Base-by-base conservation (phyloP, 2,329 filamentous ascomycete species). In the Fusarium tanahbumbuense region DNA sequence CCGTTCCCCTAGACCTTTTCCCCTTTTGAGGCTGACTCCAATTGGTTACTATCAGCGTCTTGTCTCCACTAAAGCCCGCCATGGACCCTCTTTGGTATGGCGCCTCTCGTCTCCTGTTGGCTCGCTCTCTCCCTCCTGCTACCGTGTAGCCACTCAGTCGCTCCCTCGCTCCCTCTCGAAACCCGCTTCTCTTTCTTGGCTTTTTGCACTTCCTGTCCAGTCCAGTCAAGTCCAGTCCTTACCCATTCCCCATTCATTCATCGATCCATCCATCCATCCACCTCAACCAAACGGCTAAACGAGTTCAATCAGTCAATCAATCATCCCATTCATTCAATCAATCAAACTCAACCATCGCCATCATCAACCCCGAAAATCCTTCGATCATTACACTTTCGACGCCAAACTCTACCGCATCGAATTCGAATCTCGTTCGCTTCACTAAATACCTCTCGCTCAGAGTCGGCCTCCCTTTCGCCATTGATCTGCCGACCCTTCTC, bases 31-130 rank as follows among this genome's bases (percentile, higher is more conserved):
- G 18, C 48, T 48, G 42, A 37, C n/a, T 50, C 41, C 61, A 18
- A 70, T 48, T 69, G 67, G 67, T 34, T 37, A 6, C 6, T 42
- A 16, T 16, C 5, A 7, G 8, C 22, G 20, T 13, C 4, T 6
- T 20, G 54, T 56, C 25, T 9, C 68, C 68, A 59, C 68, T 47
- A 8, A 28, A 68, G 28, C 68, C 48, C 64, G 59, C 65, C 56
- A 41, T 52, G 61, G 46, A 60, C 54, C 54, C 65, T 68, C 53
- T 56, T 57, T 55, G 54, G 54, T 55, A 65, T 61, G 71, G 60
- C 62, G 60, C 58, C 46, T 70, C 60, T 67, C 40, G 60, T 64
- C 60, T 74, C 60, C 70, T 66, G 67, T 74, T 75, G 73, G 72
- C 40, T 57, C 42, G 52, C 30, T 45, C 32, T 70, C 65, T 70